Evolutionary conservation across 495 filamentous ascomycete species (phyloP).

Genomic region (Podospora comata): DNA sequence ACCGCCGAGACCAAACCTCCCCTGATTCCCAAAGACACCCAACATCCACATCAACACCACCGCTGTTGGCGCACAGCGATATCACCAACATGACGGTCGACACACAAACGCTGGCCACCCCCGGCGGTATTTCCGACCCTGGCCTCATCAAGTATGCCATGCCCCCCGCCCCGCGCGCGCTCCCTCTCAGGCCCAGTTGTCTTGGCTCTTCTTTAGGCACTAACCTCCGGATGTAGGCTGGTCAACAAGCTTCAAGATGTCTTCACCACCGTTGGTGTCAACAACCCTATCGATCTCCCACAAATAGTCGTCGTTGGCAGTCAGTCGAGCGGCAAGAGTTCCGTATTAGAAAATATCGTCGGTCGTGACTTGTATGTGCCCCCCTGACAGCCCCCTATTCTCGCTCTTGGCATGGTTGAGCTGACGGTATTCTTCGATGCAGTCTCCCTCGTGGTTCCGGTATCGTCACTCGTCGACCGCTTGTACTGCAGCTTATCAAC

Average conservation of each 20-base stretch:
- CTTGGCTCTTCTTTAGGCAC: slow-evolving; percentile 21
- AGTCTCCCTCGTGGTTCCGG: slow-evolving; percentile 97
- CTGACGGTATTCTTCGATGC: slow-evolving; percentile 21
- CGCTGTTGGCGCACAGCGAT: background rate
- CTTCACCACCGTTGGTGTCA: slow-evolving; percentile 95
- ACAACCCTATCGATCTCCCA: slow-evolving; percentile 98
- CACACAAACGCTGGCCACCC: slow-evolving; percentile 36
- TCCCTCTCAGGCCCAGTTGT: background rate
- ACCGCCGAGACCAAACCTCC: background rate
- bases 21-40: background rate
- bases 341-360: slow-evolving; percentile 99
- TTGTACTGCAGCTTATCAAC: slow-evolving; percentile 98
- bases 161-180: slow-evolving; percentile 9
- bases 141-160: slow-evolving; percentile 54
- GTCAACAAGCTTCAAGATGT: slow-evolving; percentile 99
- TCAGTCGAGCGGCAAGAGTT: slow-evolving; percentile 99
- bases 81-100: slow-evolving; percentile 31
- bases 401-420: background rate
- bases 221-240: slow-evolving; percentile 55
- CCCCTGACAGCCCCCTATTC: slow-evolving; percentile 13
- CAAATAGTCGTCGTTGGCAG: slow-evolving; percentile 99
- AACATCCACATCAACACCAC: background rate
- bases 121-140: slow-evolving; percentile 57
- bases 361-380: slow-evolving; percentile 90
- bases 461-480: slow-evolving; percentile 93